These are phyloP conservation scores for Epichloe glyceriae DNA, from an alignment of 2,329 filamentous ascomycete genomes.

Conservation along the genomic window DNA sequence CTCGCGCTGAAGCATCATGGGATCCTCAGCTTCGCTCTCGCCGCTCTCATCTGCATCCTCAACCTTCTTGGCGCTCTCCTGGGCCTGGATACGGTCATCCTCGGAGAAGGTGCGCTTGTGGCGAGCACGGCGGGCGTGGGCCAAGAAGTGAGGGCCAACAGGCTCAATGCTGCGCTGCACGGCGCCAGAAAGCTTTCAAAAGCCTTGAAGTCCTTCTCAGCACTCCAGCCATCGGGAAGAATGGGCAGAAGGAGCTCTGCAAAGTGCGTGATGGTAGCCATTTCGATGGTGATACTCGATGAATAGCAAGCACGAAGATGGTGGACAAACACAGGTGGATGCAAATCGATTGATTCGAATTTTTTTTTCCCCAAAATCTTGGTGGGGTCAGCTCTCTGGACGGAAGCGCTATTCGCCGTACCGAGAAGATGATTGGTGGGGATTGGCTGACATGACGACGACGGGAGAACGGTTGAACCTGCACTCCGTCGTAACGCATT, in stretches of 20 bases:
- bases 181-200: slow-evolving; percentile 61
- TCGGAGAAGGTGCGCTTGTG: slow-evolving; percentile 98
- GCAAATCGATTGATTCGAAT: not conserved
- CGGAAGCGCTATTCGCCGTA: not conserved
- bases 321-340: slow-evolving; percentile 1
- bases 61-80: slow-evolving; percentile 88
- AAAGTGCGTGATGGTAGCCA: slow-evolving; percentile 52
- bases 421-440: not conserved
- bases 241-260: slow-evolving; percentile 52
- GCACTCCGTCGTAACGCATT: slow-evolving; percentile 6
- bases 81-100: slow-evolving; percentile 93
- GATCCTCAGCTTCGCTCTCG: slow-evolving; percentile 87
- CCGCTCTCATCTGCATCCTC: slow-evolving; percentile 85
- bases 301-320: slow-evolving; percentile 9
- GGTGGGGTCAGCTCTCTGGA: slow-evolving; percentile 2
- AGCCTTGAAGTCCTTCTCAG: slow-evolving; percentile 85
- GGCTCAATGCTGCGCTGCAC: slow-evolving; percentile 86
- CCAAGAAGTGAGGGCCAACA: slow-evolving; percentile 93
- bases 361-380: not conserved
- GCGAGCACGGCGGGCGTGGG: slow-evolving; percentile 86
- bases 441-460: not conserved
- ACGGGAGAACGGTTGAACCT: slow-evolving; percentile 15
- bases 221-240: slow-evolving; percentile 69
- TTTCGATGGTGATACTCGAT: slow-evolving; percentile 21
- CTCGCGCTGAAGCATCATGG: slow-evolving; percentile 79